Conservation (phyloP, 2,329 filamentous ascomycete species). For the Sarocladium strictum region DNA sequence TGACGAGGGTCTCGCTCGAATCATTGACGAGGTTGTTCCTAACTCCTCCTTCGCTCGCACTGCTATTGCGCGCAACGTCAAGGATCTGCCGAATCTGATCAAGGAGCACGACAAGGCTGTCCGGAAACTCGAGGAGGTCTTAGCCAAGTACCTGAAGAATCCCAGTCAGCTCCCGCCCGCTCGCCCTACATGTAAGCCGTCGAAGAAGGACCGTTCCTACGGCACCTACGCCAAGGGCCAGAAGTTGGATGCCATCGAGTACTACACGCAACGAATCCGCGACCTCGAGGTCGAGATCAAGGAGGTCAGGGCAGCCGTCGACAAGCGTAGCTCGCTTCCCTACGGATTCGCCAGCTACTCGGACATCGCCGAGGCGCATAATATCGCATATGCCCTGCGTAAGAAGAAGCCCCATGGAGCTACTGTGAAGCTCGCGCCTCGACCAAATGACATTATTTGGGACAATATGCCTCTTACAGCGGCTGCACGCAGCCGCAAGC, state of each 20-base stretch:
- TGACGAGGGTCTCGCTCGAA: slow-evolving; percentile 80
- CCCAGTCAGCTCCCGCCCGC: slow-evolving; percentile 71
- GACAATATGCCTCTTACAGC: slow-evolving; percentile 76
- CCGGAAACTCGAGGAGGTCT: slow-evolving; percentile 70
- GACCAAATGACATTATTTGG: slow-evolving; percentile 92
- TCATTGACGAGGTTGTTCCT: slow-evolving; percentile 75
- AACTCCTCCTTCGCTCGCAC: slow-evolving; percentile 73
- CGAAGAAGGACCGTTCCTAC: slow-evolving; percentile 70
- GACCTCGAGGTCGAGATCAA: slow-evolving; percentile 79
- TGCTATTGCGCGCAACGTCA: slow-evolving; percentile 85
- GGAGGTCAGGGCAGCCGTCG: slow-evolving; percentile 72
- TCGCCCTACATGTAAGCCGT: slow-evolving; percentile 72
- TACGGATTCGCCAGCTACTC: slow-evolving; percentile 96
- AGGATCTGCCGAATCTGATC: slow-evolving; percentile 79
- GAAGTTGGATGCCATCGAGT: slow-evolving; percentile 91
- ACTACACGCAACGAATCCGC: slow-evolving; percentile 78
- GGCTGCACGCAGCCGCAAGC: slow-evolving; percentile 62
- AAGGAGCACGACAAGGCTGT: slow-evolving; percentile 77
- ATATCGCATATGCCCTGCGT: slow-evolving; percentile 74
- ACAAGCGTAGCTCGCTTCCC: slow-evolving; percentile 80
- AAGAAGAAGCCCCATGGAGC: slow-evolving; percentile 77
- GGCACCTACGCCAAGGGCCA: slow-evolving; percentile 58
- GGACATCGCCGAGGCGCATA: slow-evolving; percentile 80
- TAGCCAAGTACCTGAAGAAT: slow-evolving; percentile 88
- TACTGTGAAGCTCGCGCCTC: slow-evolving; percentile 71